phyloP scores from a whole-genome alignment of 2,329 filamentous ascomycete genomes.

The Kalaharituber pfeilii region DNA sequence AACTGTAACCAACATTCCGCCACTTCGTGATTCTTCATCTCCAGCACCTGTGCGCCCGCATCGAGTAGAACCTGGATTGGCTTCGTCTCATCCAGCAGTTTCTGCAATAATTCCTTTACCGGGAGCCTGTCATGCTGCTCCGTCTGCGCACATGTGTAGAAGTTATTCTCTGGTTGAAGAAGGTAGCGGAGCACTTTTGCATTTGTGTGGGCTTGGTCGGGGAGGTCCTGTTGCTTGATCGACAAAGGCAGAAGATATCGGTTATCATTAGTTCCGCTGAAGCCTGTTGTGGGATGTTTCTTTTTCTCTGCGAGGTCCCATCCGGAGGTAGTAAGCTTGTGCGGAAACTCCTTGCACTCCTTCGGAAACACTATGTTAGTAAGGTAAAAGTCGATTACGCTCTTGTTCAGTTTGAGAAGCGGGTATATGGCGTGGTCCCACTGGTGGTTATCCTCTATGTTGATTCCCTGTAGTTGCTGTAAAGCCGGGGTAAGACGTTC shows the following conservation, averaged over 20 bases:
- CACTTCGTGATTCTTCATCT: constrained; percentile 39
- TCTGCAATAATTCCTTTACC: constrained; percentile 32
- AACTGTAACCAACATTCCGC: constrained; percentile 36
- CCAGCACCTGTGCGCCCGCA: constrained; percentile 45
- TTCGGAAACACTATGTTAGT: constrained; percentile 47
- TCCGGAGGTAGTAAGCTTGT: constrained; percentile 46
- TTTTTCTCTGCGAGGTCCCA: constrained; percentile 39
- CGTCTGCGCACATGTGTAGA: constrained; percentile 27
- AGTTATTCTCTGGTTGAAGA: constrained; percentile 35
- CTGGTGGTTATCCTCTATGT: constrained; percentile 37
- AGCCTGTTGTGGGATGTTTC: constrained; percentile 41
- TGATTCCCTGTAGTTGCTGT: constrained; percentile 40
- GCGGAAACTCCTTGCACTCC: constrained; percentile 46
- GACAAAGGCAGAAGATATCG: constrained; percentile 41
- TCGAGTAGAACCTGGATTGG: constrained; percentile 40
- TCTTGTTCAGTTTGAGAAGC: constrained; percentile 33
- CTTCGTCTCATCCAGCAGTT: not conserved
- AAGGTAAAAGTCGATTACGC: constrained; percentile 42
- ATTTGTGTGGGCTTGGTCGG: constrained; percentile 40
- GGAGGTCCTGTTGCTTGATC: constrained; percentile 44
- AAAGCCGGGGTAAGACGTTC: constrained; percentile 28
- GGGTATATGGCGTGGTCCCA: constrained; percentile 34
- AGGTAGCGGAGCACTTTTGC: constrained; percentile 45
- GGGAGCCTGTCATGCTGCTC: constrained; percentile 29
- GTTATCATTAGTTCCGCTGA: constrained; percentile 55